Conservation (phyloP, 768 basidiomycete species). For the Suillus americanus region DNA sequence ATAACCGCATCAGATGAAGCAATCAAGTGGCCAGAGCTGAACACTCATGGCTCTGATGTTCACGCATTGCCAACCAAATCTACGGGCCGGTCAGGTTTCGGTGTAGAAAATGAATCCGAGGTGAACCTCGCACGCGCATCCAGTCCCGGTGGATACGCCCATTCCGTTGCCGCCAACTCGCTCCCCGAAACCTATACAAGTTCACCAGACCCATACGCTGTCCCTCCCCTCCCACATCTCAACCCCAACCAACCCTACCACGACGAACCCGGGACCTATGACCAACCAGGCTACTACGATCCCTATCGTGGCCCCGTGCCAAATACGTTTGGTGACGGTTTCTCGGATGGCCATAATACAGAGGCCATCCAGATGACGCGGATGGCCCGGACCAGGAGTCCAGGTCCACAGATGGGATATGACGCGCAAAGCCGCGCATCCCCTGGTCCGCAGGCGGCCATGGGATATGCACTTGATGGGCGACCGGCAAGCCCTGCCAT, state of each 20-base stretch:
- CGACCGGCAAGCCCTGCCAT: conserved; percentile 29
- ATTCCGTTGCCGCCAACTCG: conserved; percentile 45
- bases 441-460: conserved; percentile 45
- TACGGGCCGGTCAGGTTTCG: conserved; percentile 71
- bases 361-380: conserved; percentile 81
- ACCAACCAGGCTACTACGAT: conserved; percentile 61
- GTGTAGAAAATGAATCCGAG: conserved; percentile 58
- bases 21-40: conserved; percentile 91
- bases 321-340: conserved; percentile 52
- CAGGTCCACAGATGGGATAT: conserved; percentile 43
- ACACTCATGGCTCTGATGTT: conserved; percentile 55
- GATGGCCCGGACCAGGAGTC: conserved; percentile 42
- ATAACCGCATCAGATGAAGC: conserved; percentile 56
- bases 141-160: conserved; percentile 44
- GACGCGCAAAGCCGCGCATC: conserved; percentile 33
- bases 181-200: conserved; percentile 38
- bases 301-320: conserved; percentile 81
- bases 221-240: conserved; percentile 78
- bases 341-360: conserved; percentile 30
- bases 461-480: conserved; percentile 33
- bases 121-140: conserved; percentile 54
- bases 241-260: conserved; percentile 77
- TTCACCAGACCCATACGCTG: conserved; percentile 71
- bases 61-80: conserved; percentile 69
- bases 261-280: conserved; percentile 58